Evolutionary conservation across 1,139 yeast genomes (phyloP), one percentile per base, ranked within the genome.

Genomic region (Geotrichum macrosporum): DNA sequence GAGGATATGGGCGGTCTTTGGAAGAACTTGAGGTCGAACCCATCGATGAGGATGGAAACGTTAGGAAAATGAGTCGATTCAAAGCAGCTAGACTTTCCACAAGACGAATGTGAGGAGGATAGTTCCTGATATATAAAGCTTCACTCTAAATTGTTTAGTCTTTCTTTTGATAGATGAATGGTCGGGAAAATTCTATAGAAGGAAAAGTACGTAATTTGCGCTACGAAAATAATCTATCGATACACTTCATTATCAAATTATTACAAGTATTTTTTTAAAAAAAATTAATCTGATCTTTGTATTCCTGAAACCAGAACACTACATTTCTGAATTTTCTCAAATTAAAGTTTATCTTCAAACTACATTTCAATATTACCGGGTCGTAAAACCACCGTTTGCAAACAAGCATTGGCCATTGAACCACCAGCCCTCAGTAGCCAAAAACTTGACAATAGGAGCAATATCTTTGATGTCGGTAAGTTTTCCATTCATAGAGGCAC

Each of bases 341-440:
- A n/a, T n/a, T n/a, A n/a, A n/a, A n/a, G n/a, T n/a, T n/a, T n/a
- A n/a, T n/a, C 16, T 34, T 16, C n/a, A 18, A 16, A 18, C 9
- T 16, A 16, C 26, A 13, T 20, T 35, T 5, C 15, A 22, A 5
- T 16, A n/a, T 50, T 54, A 61, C 20, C 62, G 58, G 27, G 84
- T 82, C 52, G 84, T 78, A 62, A 78, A 78, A 2, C 84, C 84
- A 56, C 84, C 84, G 48, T 74, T 71, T 50, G 81, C 80, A 57
- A 71, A 80, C 52, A 80, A 68, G 56, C 83, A 80, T 66, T 80
- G 86, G 46, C 86, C 86, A 41, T 80, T 79, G 61, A 80, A 75
- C 84, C 85, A 81, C 58, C 71, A 71, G 51, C 85, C 85, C 55
- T 79, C 83, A 47, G 81, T 75, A 22, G 71, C 82, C 62, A 80